Percentiles rank a stretch among this genome's conserved stretches.
These are phyloP conservation scores for Xerocomellus amylosporus DNA, from an alignment of 768 basidiomycete species.

Conservation along the genomic window DNA sequence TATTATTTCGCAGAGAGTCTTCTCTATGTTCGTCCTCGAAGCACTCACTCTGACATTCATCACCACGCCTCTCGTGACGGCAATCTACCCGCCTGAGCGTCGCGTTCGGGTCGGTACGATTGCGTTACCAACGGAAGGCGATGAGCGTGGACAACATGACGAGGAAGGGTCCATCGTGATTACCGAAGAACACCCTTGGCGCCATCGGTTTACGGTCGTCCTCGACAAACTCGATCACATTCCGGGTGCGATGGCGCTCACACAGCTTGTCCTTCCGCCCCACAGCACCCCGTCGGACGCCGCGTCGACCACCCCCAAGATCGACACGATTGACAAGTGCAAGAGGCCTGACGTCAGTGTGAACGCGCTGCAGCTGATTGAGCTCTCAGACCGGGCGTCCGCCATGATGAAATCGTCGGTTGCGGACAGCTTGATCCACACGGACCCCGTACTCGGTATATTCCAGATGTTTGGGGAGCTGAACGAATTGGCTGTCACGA, in stretches of 20 bases:
- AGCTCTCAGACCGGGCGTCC: conserved; percentile 61
- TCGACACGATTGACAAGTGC: background rate
- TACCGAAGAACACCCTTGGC: conserved; percentile 33
- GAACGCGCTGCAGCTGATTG: conserved; percentile 83
- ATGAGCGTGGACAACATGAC: conserved; percentile 26
- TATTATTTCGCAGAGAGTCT: conserved; percentile 72
- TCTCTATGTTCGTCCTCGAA: conserved; percentile 94
- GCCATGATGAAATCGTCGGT: conserved; percentile 64
- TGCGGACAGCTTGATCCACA: conserved; percentile 63
- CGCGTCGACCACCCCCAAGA: conserved; percentile 11
- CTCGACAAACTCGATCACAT: conserved; percentile 89
- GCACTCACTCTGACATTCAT: conserved; percentile 80
- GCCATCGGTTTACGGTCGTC: conserved; percentile 74
- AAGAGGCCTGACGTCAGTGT: conserved; percentile 40
- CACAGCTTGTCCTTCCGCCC: conserved; percentile 68
- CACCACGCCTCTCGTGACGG: conserved; percentile 73
- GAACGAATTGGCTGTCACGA: conserved; percentile 60
- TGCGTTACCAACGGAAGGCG: conserved; percentile 24
- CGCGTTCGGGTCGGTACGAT: conserved; percentile 44
- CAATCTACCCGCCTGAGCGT: conserved; percentile 62
- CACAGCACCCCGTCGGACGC: conserved; percentile 4
- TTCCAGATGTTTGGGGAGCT: conserved; percentile 77
- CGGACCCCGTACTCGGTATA: conserved; percentile 69
- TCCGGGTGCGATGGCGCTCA: conserved; percentile 85
- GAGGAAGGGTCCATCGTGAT: conserved; percentile 6